Base-by-base conservation (phyloP, 768 basidiomycete genomes). In the Tulasnella sp. region DNA sequence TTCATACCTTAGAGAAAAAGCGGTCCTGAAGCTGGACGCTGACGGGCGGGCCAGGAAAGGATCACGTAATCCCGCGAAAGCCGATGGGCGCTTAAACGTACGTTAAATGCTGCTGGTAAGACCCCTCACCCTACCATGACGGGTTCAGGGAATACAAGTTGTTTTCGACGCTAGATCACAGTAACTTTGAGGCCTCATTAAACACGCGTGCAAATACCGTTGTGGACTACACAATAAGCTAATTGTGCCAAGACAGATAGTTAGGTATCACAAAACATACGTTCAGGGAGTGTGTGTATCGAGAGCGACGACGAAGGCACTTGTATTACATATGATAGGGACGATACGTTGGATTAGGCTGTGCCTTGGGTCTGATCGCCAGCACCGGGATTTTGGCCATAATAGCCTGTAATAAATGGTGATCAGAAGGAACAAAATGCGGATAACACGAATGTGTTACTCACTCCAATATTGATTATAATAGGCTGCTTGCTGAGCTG, bases 361-460 rank as follows among this genome's bases (percentile, higher is more conserved):
- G 47, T 52, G 11, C 69, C 69, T 47, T 42, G 69, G 16, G 69
- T 44, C 35, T 80, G 81, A 72, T 81, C 80, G 75, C 85, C 83
- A 71, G 87, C 88, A 62, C 79, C 81, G 5, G 47, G 39, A 16
- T 34, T 83, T 80, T 92, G 92, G 67, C 87, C 86, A 76, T 94
- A 94, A 78, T 94, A 94, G 75, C 91, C 92, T 93, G 69, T 1
- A n/a, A 47, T 37, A 67, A 34, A 40, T 73, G 26, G 7, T 12
- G 34, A 32, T 62, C 52, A 66, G 44, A 44, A 22, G 17, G 36
- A 52, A 73, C 19, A n/a, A 36, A 59, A 47, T 67, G 26, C 41
- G 34, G 14, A 26, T 16, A 29, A 62, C 29, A 16, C 32, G 37
- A 17, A 35, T 34, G 37, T 72, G 64, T n/a, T 39, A 35, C 69